Evolutionary conservation across 345 rosid genomes (phyloP), one percentile per base, ranked within the genome.

Genomic region (Arabidopsis suecica): DNA sequence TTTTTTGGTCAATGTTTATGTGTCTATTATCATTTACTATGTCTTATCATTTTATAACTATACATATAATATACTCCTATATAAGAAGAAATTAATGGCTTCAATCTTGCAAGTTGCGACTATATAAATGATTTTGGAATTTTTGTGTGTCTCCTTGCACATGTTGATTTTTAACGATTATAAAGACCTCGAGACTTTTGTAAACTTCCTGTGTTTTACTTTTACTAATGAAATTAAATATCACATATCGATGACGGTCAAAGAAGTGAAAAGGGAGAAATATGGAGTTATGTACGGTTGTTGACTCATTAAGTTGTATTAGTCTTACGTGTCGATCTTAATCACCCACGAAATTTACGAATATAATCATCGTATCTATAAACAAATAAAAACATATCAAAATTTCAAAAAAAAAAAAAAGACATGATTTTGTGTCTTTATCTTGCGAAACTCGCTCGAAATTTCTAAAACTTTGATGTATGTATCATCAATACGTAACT

Each of bases 361-460:
- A 57, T 55, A 3, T 28, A 28, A 28, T 28, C 6, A 58, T 55
- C 47, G 30, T 64, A 1, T 64, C 32, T n/a, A 41, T 16, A 33
- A 41, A 64, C 18, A 42, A 55, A 20, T 6, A 34, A 40, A 51
- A 33, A 20, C 25, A 23, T 2, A 23, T 23, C 25, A 23, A 23
- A 23, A 23, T 23, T 23, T 23, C 1, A 23, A 23, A 23, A 23
- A 23, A 23, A 23, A 23, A 23, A 23, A 23, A 23, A 23, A 22
- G 23, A 13, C 28, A 51, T 30, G 59, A 49, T 33, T 9, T 14
- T 42, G 22, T 9, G 56, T 53, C 60, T 51, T 5, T n/a, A 42
- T 33, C 70, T 53, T 54, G 51, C 66, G 65, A 74, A 74, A 40
- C 59, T 37, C 33, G 2, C 72, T 36, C 14, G 59, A 74, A 58